phyloP scores from a whole-genome alignment of 176 grass and related monocot genomes.

The Calamus simplicifolius region DNA sequence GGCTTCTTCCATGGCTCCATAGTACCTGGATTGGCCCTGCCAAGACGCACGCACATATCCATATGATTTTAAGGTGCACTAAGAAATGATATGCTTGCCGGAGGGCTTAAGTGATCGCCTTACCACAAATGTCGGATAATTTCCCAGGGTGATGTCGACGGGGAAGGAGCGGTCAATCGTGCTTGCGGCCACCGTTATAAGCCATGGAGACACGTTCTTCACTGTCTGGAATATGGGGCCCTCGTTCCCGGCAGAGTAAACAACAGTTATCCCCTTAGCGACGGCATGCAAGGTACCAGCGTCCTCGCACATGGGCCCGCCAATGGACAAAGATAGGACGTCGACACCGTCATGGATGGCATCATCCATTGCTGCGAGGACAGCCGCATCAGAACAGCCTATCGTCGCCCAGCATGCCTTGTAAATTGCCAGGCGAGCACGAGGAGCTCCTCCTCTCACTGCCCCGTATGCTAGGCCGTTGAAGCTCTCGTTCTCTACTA shows the following conservation, averaged over 20 bases:
- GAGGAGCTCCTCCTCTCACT: constrained; percentile 41
- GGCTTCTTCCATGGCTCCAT: not conserved
- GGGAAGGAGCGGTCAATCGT: constrained; percentile 51
- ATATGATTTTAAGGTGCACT: too few relatives aligned
- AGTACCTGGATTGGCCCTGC: constrained; percentile 7
- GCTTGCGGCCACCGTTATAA: constrained; percentile 35
- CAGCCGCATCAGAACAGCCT: rapidly evolving
- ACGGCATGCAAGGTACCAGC: constrained; percentile 42
- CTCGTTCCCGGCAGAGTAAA: constrained; percentile 18
- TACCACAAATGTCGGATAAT: constrained; percentile 40
- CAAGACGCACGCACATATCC: not conserved
- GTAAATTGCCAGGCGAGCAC: constrained; percentile 38
- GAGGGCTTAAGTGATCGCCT: not conserved
- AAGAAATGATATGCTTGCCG: too few relatives aligned
- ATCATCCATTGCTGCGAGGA: constrained; percentile 35
- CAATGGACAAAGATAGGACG: constrained; percentile 46
- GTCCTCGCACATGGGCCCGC: not conserved
- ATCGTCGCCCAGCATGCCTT: constrained; percentile 19
- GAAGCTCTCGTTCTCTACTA: constrained; percentile 29
- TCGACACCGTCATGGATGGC: constrained; percentile 63
- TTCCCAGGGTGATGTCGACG: constrained; percentile 25
- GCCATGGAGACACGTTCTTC: constrained; percentile 29
- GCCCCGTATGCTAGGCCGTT: constrained; percentile 21
- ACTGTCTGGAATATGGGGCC: constrained; percentile 26
- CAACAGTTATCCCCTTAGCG: constrained; percentile 29